These are phyloP conservation scores for Dalbergia cochinchinensis DNA, from an alignment of 306 rosid species.

Conservation along the genomic window DNA sequence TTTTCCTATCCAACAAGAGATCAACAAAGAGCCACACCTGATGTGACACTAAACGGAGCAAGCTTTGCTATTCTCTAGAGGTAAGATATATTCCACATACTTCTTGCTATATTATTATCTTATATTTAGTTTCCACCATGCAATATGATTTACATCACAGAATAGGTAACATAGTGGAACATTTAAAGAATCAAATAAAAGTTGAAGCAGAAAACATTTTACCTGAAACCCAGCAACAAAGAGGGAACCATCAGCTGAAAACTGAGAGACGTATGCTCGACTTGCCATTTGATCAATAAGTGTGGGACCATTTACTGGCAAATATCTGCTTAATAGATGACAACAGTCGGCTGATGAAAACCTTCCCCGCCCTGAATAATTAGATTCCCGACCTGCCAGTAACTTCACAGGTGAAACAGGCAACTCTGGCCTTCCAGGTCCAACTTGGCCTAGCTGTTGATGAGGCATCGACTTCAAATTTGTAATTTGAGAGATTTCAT, in stretches of 20 bases:
- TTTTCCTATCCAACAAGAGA: not conserved
- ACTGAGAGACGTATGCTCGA: conserved; percentile 92
- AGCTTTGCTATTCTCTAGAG: not conserved
- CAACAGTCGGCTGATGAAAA: conserved; percentile 93
- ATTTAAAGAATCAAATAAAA: conserved; percentile 15
- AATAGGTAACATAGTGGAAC: conserved; percentile 12
- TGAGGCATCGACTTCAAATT: conserved; percentile 77
- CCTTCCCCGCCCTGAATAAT: conserved; percentile 85
- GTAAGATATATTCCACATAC: not conserved
- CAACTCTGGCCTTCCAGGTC: conserved; percentile 60
- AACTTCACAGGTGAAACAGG: conserved; percentile 87
- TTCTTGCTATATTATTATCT: not conserved
- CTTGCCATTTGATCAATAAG: conserved; percentile 74
- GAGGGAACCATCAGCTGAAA: conserved; percentile 92
- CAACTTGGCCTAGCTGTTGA: conserved; percentile 57
- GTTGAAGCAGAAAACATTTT: conserved; percentile 32
- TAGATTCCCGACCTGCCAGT: conserved; percentile 91
- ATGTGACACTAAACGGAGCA: not conserved
- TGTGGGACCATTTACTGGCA: conserved; percentile 94
- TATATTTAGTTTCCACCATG: not conserved
- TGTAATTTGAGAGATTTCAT: conserved; percentile 82
- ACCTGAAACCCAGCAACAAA: conserved; percentile 94
- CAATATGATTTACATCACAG: not conserved
- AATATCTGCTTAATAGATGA: conserved; percentile 84
- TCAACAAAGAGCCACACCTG: not conserved